These are phyloP conservation scores for Termitomyces sp. DNA, from an alignment of 768 basidiomycete species.

Conservation along the genomic window DNA sequence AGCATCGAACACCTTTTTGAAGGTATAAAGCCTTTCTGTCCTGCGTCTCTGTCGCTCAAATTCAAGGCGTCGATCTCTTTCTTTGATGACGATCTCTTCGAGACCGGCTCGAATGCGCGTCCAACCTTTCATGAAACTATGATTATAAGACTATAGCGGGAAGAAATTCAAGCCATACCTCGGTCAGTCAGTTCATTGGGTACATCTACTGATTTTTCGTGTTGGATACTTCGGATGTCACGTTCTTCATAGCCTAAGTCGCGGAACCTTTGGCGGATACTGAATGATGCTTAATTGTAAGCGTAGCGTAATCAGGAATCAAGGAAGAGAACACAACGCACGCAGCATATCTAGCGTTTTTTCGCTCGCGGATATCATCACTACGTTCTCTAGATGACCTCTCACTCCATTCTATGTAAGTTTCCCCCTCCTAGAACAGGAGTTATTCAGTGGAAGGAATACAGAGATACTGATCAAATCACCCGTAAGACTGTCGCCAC, in stretches of 20 bases:
- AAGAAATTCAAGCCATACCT: conserved; percentile 18
- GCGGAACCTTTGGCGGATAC: conserved; percentile 19
- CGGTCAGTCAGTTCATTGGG: conserved; percentile 25
- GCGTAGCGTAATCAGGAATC: not conserved
- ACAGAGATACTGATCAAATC: not conserved
- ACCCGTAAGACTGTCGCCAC: conserved; percentile 8
- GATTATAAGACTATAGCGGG: not conserved
- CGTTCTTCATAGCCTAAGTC: conserved; percentile 18
- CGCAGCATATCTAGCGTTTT: conserved; percentile 11
- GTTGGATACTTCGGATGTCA: conserved; percentile 12
- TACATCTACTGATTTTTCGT: not conserved
- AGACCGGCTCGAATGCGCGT: conserved; percentile 21
- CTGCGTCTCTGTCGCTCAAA: conserved; percentile 10
- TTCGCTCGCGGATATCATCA: not conserved
- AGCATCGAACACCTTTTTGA: conserved; percentile 16
- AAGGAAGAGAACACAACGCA: conserved; percentile 3
- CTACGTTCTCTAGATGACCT: not conserved
- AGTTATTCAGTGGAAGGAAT: no score
- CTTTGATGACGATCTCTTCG: conserved; percentile 11
- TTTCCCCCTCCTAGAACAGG: conserved; percentile 8
- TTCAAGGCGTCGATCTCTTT: conserved; percentile 10
- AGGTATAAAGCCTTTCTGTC: not conserved
- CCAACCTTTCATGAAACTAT: conserved; percentile 20
- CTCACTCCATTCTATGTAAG: conserved; percentile 12
- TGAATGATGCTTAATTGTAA: conserved; percentile 2